These are phyloP conservation scores for Fusarium xyrophilum DNA, from an alignment of 2,329 filamentous ascomycete genomes.

Conservation along the genomic window DNA sequence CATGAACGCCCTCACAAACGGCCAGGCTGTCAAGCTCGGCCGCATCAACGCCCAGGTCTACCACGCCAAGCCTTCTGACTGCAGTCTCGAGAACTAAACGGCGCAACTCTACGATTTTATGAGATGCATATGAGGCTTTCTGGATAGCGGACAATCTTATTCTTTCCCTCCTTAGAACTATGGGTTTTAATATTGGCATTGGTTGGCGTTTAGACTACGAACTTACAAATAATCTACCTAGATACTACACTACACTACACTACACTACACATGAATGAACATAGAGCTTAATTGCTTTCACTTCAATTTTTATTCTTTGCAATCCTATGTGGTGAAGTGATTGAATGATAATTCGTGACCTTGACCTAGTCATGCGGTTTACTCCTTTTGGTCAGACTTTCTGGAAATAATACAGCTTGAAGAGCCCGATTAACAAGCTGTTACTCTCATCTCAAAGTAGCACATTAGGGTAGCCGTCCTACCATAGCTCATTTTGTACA, in stretches of 20 bases:
- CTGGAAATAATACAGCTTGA: neutral
- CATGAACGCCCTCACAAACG: slow-evolving; percentile 62
- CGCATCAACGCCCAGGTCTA: slow-evolving; percentile 57
- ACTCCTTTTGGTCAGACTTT: neutral
- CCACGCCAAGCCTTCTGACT: slow-evolving; percentile 54
- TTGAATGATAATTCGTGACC: neutral
- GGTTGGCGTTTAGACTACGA: slow-evolving; percentile 38
- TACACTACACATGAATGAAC: slow-evolving; percentile 29
- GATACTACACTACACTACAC: slow-evolving; percentile 30
- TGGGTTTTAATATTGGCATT: slow-evolving; percentile 39
- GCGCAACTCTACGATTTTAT: slow-evolving; percentile 18
- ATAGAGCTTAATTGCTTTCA: slow-evolving; percentile 22
- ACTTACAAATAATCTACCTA: slow-evolving; percentile 33
- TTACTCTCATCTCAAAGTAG: neutral
- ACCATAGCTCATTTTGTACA: neutral
- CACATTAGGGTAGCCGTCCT: neutral
- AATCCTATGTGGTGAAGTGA: neutral
- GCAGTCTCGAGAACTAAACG: slow-evolving; percentile 47
- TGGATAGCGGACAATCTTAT: slow-evolving; percentile 18
- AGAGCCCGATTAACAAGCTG: neutral
- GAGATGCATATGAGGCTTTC: slow-evolving; percentile 17
- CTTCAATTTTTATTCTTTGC: neutral
- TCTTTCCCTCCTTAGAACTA: slow-evolving; percentile 37
- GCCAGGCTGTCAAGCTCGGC: slow-evolving; percentile 58
- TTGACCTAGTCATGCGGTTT: neutral